A percentile compares a stretch with the other conserved stretches of the same genome.
Evolutionary conservation across 768 basidiomycete genomes (phyloP).

Genomic region (Mycena vulgaris): DNA sequence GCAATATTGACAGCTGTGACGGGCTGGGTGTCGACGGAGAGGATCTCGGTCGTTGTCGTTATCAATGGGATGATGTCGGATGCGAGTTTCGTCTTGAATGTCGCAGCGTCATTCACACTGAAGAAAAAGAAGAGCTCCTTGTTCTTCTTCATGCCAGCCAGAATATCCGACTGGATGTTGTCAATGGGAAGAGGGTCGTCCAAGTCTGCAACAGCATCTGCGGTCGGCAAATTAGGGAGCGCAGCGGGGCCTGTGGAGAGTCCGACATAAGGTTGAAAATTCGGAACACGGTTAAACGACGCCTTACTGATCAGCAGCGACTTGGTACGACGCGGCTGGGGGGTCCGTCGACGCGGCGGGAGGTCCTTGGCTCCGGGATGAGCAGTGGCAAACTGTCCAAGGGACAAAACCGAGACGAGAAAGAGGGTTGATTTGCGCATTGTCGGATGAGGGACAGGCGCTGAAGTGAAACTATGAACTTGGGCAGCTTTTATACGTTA

Average conservation of each 20-base stretch:
- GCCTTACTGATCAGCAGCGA: constrained; percentile 34
- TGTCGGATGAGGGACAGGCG: constrained; percentile 4
- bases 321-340: constrained; percentile 26
- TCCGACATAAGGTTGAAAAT: not conserved
- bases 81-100: constrained; percentile 39
- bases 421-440: constrained; percentile 28
- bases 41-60: constrained; percentile 41
- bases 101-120: constrained; percentile 34
- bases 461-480: constrained; percentile 10
- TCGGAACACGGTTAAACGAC: not conserved
- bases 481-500: constrained; percentile 26
- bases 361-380: not conserved
- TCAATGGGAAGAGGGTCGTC: constrained; percentile 30
- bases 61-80: constrained; percentile 40
- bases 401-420: constrained; percentile 17
- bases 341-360: constrained; percentile 13
- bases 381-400: constrained; percentile 17
- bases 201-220: constrained; percentile 26
- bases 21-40: constrained; percentile 38
- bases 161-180: constrained; percentile 37
- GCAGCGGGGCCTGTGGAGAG: constrained; percentile 29
- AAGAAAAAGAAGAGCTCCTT: constrained; percentile 46
- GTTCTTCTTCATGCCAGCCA: constrained; percentile 43
- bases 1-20: constrained; percentile 45
- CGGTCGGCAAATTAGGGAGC: constrained; percentile 36